Evolutionary conservation across 768 basidiomycete species (phyloP).

Genomic region (Boletales sp.): DNA sequence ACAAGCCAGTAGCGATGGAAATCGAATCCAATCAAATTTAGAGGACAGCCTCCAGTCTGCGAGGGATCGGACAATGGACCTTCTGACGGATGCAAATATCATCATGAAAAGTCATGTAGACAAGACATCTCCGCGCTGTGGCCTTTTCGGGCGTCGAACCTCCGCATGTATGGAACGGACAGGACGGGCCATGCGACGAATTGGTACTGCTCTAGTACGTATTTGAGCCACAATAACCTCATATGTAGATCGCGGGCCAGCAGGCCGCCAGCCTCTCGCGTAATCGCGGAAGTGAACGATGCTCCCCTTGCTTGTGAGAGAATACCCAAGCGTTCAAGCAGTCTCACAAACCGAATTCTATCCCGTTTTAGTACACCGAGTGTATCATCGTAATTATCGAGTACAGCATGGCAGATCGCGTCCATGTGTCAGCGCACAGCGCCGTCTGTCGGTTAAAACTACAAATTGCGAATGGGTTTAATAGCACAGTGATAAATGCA

Average conservation of each 20-base stretch:
- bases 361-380: too few species aligned
- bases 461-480: constrained; percentile 7
- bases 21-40: constrained; percentile 10
- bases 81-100: constrained; percentile 10
- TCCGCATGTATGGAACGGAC: constrained; percentile 31
- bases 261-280: constrained; percentile 15
- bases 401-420: neutral
- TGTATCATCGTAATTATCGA: neutral
- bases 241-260: constrained; percentile 17
- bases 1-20: constrained; percentile 2
- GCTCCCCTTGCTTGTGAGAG: neutral
- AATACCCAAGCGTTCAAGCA: too few species aligned
- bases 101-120: constrained; percentile 12
- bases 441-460: constrained; percentile 7
- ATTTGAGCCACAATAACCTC: constrained; percentile 16
- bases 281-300: constrained; percentile 28
- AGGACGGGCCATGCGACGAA: constrained; percentile 16
- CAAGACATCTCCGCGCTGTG: constrained; percentile 28
- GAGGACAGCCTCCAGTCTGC: constrained; percentile 9
- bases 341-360: too few species aligned
- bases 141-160: constrained; percentile 26
- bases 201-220: constrained; percentile 14
- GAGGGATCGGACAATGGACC: constrained; percentile 15
- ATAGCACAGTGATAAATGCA: constrained; percentile 6
- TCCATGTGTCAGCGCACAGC: constrained; percentile 16